Percentiles rank a stretch among this genome's conserved stretches.
Conservation (phyloP, 2,329 filamentous ascomycete genomes). For the Alternaria sp. region DNA sequence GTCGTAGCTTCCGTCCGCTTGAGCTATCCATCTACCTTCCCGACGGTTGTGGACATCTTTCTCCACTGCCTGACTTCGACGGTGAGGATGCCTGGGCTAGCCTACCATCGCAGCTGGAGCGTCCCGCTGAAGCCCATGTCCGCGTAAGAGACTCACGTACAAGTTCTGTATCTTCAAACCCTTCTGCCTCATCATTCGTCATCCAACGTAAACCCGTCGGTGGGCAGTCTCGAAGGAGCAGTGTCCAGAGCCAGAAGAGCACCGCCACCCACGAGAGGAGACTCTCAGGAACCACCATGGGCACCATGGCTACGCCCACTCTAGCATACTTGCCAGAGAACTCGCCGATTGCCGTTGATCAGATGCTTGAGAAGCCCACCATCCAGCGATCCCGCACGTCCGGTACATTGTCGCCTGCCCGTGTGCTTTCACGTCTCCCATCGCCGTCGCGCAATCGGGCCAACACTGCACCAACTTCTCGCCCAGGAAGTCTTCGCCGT, state of each 20-base stretch:
- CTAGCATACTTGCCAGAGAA: slow-evolving; percentile 36
- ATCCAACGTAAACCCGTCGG: slow-evolving; percentile 45
- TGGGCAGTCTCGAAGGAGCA: slow-evolving; percentile 36
- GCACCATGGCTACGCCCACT: slow-evolving; percentile 31
- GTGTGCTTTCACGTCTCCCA: slow-evolving; percentile 39
- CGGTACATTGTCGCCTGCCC: slow-evolving; percentile 27
- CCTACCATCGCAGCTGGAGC: slow-evolving; percentile 33
- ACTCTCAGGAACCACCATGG: slow-evolving; percentile 30
- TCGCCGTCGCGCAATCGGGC: slow-evolving; percentile 45
- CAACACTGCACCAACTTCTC: slow-evolving; percentile 43
- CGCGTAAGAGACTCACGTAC: slow-evolving; percentile 39
- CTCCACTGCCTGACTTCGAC: slow-evolving; percentile 49
- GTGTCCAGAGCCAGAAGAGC: slow-evolving; percentile 37
- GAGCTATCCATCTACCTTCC: slow-evolving; percentile 50
- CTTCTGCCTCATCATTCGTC: slow-evolving; percentile 31
- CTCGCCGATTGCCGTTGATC: slow-evolving; percentile 25
- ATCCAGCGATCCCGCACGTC: slow-evolving; percentile 39
- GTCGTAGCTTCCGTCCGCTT: slow-evolving; percentile 47
- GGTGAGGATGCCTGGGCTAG: slow-evolving; percentile 35
- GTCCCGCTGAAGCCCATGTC: slow-evolving; percentile 43
- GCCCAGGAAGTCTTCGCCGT: slow-evolving; percentile 47
- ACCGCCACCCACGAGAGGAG: slow-evolving; percentile 26
- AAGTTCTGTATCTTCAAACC: slow-evolving; percentile 35
- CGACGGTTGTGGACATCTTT: slow-evolving; percentile 41
- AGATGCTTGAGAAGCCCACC: slow-evolving; percentile 24